phyloP scores from a whole-genome alignment of 345 rosid species.

The Nephelium lappaceum region DNA sequence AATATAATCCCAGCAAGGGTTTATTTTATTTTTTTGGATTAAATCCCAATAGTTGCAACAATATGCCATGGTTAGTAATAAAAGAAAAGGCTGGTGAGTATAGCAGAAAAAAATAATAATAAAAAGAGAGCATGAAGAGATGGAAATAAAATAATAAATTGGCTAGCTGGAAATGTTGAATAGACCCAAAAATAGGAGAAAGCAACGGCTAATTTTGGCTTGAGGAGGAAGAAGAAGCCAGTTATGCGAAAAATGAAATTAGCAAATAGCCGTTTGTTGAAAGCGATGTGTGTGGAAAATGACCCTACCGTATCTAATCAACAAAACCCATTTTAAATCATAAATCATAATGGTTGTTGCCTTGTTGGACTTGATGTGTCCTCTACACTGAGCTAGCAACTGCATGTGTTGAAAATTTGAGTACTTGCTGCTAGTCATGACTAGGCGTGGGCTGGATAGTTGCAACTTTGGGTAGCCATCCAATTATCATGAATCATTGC shows the following conservation, averaged over 20 bases:
- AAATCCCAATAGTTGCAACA: no score
- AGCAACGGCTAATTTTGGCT: slow-evolving; percentile 17
- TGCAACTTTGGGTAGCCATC: not conserved
- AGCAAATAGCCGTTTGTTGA: not conserved
- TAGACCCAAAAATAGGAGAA: not conserved
- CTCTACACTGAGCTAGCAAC: no score
- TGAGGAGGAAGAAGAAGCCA: not conserved
- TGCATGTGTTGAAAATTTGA: no score
- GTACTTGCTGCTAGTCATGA: no score
- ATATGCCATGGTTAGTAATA: no score
- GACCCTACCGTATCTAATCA: not conserved
- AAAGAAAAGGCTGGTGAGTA: no score
- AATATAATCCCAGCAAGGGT: no score
- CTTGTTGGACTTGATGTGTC: not conserved
- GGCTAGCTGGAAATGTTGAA: not conserved
- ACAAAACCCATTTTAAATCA: not conserved
- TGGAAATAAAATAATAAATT: not conserved
- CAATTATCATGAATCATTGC: not conserved
- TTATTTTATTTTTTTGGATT: no score
- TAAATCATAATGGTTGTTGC: not conserved
- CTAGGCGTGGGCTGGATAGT: not conserved
- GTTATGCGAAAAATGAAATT: no score
- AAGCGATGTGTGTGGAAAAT: not conserved
- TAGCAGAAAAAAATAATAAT: not conserved
- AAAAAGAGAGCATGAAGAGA: no score